These are phyloP conservation scores for Moricandia moricandioides DNA, from an alignment of 345 rosid genomes.

Conservation along the genomic window DNA sequence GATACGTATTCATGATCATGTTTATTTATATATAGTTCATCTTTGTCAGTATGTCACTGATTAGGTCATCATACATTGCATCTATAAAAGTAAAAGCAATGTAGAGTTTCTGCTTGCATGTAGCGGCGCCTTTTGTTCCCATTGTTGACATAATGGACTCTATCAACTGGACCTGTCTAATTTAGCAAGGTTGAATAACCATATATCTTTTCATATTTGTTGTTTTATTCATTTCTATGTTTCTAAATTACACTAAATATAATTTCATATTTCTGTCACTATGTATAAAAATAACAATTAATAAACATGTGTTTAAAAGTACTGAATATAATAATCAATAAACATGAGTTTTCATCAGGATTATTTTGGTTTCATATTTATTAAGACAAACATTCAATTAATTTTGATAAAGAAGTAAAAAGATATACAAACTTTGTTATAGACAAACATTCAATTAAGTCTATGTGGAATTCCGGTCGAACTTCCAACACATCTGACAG, in stretches of 20 bases:
- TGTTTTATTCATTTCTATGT: not conserved
- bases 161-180: not conserved
- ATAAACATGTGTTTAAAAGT: no score
- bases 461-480: no score
- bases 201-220: not conserved
- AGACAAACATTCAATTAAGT: no score
- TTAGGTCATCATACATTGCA: not conserved
- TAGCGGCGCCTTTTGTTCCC: not conserved
- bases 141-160: not conserved
- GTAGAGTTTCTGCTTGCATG: not conserved
- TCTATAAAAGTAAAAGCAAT: not conserved
- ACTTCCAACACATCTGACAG: no score
- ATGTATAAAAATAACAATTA: no score
- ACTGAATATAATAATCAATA: no score
- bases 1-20: not conserved
- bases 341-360: no score
- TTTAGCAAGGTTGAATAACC: not conserved
- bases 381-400: no score
- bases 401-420: no score
- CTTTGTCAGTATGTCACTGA: not conserved
- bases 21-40: not conserved
- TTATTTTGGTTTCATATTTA: no score
- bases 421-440: no score
- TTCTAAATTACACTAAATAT: not conserved
- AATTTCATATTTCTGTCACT: not conserved